Base-by-base conservation (phyloP, 805 yeast species). In the Torulaspora gathmanii region DNA sequence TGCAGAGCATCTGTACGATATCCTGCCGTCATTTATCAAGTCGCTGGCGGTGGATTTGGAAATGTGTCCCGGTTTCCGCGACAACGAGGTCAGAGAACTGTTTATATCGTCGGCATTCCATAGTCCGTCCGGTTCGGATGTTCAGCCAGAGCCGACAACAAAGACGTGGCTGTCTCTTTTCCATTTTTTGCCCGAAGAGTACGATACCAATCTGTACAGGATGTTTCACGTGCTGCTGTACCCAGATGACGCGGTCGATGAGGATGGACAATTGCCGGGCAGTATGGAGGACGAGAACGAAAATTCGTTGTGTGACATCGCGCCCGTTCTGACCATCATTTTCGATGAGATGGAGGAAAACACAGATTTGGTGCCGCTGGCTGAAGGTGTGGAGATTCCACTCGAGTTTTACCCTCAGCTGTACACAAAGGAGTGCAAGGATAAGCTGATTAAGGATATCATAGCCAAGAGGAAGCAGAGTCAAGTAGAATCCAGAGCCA, bases 141-240 rank as follows among this genome's bases (percentile, higher is more conserved):
- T 52, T 4, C 39, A 37, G 5, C 45, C 49, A 12, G 52, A 52
- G 17, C 53, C 55, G 5, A 42, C 53, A 4, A 42, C 50, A 12
- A 59, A 57, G 31, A 60, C 65, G 2, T 45, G 46, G 27, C 47
- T 64, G n/a, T 46, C 63, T 2, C 45, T 61, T 19, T 53, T 64
- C 33, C 67, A 63, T 41, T 64, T 64, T 40, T 48, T 59, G 46
- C 65, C 66, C 1, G 69, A 64, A 27, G 67, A 64, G 37, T 64
- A 60, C 39, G 63, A 63, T 15, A 30, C 57, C 3, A 62, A 57
- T 37, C 45, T 64, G 5, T 63, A 63, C 42, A 55, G 57, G 29
- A 64, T 64, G 69, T 64, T 64, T 34, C 63, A 64, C 36, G 56
- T 50, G 2, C 50, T 64, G 28, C 42, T 64, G 39, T 55, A 50